phyloP scores from a whole-genome alignment of 257 asterid genomes.

The Petrea volubilis region DNA sequence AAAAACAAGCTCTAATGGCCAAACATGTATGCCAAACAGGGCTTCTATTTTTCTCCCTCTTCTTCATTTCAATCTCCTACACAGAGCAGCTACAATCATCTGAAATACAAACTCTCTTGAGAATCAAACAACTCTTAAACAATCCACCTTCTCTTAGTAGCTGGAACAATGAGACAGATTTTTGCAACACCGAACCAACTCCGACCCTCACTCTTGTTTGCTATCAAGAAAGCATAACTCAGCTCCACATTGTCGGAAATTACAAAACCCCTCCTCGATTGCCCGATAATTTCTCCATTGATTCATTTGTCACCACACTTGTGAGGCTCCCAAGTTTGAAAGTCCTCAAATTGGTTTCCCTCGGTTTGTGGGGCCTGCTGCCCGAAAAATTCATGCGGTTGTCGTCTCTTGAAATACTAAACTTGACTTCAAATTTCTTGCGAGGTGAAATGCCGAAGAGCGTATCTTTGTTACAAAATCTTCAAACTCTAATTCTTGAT shows the following conservation, averaged over 20 bases:
- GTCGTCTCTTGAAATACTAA: conserved; percentile 71
- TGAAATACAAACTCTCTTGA: conserved; percentile 50
- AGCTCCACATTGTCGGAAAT: conserved; percentile 72
- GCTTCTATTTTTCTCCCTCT: conserved; percentile 25
- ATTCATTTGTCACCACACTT: conserved; percentile 57
- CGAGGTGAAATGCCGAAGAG: conserved; percentile 49
- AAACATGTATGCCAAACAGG: conserved; percentile 1
- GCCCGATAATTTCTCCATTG: conserved; percentile 67
- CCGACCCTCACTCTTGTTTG: conserved; percentile 63
- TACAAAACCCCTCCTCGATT: conserved; percentile 32
- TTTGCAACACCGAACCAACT: conserved; percentile 64
- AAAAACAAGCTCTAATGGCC: conserved; percentile 37
- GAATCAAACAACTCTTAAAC: conserved; percentile 50
- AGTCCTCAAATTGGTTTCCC: conserved; percentile 79
- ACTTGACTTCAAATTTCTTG: conserved; percentile 78
- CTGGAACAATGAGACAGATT: conserved; percentile 54
- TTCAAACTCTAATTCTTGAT: conserved; percentile 69
- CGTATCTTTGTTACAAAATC: conserved; percentile 47
- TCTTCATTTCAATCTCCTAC: conserved; percentile 39
- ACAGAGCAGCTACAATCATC: conserved; percentile 53
- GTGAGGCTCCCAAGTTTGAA: conserved; percentile 57
- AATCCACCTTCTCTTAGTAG: conserved; percentile 44
- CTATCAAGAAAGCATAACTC: conserved; percentile 71
- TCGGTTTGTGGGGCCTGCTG: conserved; percentile 81
- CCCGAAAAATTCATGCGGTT: conserved; percentile 51